phyloP scores from a whole-genome alignment of 2,329 filamentous ascomycete species.

The Zalaria sp. region DNA sequence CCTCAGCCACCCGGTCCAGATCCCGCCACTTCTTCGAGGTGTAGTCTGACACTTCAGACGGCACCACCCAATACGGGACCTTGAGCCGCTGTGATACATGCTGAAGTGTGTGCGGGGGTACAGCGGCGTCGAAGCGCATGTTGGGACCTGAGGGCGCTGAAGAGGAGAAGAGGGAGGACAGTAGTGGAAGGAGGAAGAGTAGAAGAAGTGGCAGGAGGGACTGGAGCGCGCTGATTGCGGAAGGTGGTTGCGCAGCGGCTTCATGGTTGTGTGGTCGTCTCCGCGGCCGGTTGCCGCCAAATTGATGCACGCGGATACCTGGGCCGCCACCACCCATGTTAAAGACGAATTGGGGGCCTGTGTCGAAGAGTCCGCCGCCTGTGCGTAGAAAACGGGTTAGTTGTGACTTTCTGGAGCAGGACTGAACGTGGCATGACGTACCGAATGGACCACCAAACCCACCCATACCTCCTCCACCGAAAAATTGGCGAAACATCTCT shows the following conservation, averaged over 20 bases:
- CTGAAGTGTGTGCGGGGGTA: constrained; percentile 58
- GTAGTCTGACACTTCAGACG: constrained; percentile 58
- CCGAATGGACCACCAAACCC: constrained; percentile 44
- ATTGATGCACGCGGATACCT: constrained; percentile 87
- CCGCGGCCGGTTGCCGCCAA: constrained; percentile 67
- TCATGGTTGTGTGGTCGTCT: constrained; percentile 54
- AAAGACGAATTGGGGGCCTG: constrained; percentile 82
- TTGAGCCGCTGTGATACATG: constrained; percentile 57
- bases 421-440: constrained; percentile 2
- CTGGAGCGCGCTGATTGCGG: constrained; percentile 28
- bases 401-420: constrained; percentile 1
- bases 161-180: constrained; percentile 59
- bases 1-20: constrained; percentile 67
- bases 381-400: not conserved
- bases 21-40: constrained; percentile 53
- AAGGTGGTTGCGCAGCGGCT: constrained; percentile 35
- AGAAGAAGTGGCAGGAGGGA: constrained; percentile 65
- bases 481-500: constrained; percentile 95
- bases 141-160: constrained; percentile 46
- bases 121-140: constrained; percentile 61
- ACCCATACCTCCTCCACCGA: constrained; percentile 54
- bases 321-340: constrained; percentile 77
- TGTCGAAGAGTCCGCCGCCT: constrained; percentile 51
- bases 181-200: constrained; percentile 64
- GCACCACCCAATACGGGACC: constrained; percentile 76